Evolutionary conservation across 352 stramenopile genomes (phyloP).

Genomic region (Phytophthora tentaculata): DNA sequence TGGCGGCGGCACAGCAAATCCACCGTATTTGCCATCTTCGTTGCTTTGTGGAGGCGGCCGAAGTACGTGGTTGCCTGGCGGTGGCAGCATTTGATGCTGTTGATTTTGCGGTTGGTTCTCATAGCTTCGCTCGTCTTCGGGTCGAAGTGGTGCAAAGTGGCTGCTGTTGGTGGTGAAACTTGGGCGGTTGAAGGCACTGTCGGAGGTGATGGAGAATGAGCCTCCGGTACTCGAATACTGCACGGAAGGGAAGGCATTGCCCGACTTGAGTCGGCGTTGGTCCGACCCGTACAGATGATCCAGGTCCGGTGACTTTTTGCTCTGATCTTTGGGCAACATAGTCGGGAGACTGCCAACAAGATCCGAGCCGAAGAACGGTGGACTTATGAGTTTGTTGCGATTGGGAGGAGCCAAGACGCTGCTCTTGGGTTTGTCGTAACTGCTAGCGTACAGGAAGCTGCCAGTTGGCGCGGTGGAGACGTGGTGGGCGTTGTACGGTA

Average conservation of each 20-base stretch:
- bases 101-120: constrained; percentile 27
- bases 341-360: constrained; percentile 35
- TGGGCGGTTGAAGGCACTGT: constrained; percentile 32
- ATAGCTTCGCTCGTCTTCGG: constrained; percentile 39
- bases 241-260: constrained; percentile 32
- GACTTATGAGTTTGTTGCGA: neutral
- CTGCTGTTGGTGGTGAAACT: constrained; percentile 28
- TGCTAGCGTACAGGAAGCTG: constrained; percentile 46
- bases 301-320: constrained; percentile 39
- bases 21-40: constrained; percentile 50
- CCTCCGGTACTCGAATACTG: constrained; percentile 20
- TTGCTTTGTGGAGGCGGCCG: constrained; percentile 58
- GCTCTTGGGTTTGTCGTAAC: constrained; percentile 46
- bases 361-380: constrained; percentile 1
- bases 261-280: constrained; percentile 28
- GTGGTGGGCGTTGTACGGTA: constrained; percentile 26
- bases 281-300: constrained; percentile 47
- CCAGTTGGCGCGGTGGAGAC: constrained; percentile 17
- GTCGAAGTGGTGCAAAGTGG: constrained; percentile 41
- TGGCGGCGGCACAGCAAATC: constrained; percentile 58
- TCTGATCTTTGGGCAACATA: constrained; percentile 47
- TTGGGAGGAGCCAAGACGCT: constrained; percentile 22
- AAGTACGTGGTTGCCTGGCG: constrained; percentile 54
- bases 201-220: constrained; percentile 35
- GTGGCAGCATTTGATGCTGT: constrained; percentile 35